Conservation (phyloP, 176 grass and related monocot species). For the Elymus sibiricus region DNA sequence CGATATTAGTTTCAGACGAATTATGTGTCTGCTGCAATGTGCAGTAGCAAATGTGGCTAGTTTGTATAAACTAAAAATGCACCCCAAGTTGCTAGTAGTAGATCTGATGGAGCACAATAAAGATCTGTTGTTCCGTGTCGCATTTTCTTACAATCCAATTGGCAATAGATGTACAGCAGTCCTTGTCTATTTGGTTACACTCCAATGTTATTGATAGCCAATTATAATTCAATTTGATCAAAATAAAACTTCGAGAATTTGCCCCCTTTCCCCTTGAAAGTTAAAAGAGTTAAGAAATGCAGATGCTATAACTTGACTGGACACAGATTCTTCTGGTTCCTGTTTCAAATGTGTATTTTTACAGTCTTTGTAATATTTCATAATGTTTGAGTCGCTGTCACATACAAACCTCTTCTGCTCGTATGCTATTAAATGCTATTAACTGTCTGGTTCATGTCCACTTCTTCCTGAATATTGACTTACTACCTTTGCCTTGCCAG, state of each 20-base stretch:
- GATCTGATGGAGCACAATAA: neutral
- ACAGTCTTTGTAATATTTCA: neutral
- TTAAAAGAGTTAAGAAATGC: neutral
- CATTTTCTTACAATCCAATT: neutral
- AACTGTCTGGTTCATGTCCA: neutral
- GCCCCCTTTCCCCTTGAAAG: neutral
- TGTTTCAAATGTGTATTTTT: neutral
- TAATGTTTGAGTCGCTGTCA: neutral
- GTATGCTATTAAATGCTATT: neutral
- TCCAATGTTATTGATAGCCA: neutral
- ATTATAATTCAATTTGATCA: neutral
- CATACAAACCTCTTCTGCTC: neutral
- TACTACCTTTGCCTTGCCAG: conserved; percentile 35
- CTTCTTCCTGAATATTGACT: neutral
- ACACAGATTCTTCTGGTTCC: neutral
- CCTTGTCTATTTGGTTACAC: neutral
- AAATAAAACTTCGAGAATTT: neutral
- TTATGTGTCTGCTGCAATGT: neutral
- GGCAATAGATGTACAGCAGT: neutral
- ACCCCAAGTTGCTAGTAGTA: neutral
- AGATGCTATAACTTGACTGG: neutral
- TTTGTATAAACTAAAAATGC: neutral
- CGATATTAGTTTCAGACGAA: neutral
- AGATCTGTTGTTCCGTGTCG: neutral
- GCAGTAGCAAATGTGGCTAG: neutral